These are phyloP conservation scores for Pyrenophora tritici-repentis DNA, from an alignment of 2,329 filamentous ascomycete genomes.

Conservation along the genomic window DNA sequence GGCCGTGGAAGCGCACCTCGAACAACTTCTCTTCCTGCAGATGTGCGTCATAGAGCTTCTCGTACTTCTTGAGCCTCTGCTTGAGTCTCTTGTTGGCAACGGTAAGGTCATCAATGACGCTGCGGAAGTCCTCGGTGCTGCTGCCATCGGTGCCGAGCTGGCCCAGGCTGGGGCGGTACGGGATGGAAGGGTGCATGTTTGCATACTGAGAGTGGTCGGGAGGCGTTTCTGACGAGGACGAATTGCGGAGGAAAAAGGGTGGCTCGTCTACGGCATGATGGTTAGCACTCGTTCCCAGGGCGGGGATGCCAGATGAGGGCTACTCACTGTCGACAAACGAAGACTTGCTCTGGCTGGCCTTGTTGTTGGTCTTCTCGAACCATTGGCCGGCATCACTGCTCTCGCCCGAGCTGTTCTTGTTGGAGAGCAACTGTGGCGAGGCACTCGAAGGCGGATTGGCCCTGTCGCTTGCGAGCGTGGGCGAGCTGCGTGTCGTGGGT, in stretches of 20 bases:
- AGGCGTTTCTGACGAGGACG: conserved; percentile 51
- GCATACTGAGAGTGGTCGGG: conserved; percentile 38
- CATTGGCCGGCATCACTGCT: conserved; percentile 58
- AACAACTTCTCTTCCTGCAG: conserved; percentile 78
- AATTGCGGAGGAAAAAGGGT: conserved; percentile 53
- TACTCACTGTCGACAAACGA: conserved; percentile 51
- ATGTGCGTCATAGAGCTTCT: conserved; percentile 68
- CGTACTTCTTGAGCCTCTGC: conserved; percentile 72
- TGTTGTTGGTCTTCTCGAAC: conserved; percentile 59
- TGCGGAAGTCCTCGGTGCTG: conserved; percentile 74
- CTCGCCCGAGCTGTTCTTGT: conserved; percentile 55
- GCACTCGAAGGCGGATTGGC: conserved; percentile 50
- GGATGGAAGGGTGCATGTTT: conserved; percentile 24
- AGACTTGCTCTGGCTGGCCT: conserved; percentile 46
- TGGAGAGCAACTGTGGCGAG: conserved; percentile 37
- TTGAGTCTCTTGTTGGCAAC: conserved; percentile 81
- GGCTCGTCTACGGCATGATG: conserved; percentile 44
- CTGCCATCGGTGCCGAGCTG: conserved; percentile 54
- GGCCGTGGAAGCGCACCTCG: conserved; percentile 77
- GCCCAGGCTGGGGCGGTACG: conserved; percentile 48
- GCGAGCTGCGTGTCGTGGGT: conserved; percentile 28
- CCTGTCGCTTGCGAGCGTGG: conserved; percentile 39
- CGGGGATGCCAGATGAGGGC: not conserved
- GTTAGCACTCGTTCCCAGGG: conserved; percentile 2
- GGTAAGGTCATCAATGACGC: conserved; percentile 86